Evolutionary conservation across 768 basidiomycete species (phyloP), one percentile per base, ranked within the genome.

Genomic region (Lentinula lateritia): DNA sequence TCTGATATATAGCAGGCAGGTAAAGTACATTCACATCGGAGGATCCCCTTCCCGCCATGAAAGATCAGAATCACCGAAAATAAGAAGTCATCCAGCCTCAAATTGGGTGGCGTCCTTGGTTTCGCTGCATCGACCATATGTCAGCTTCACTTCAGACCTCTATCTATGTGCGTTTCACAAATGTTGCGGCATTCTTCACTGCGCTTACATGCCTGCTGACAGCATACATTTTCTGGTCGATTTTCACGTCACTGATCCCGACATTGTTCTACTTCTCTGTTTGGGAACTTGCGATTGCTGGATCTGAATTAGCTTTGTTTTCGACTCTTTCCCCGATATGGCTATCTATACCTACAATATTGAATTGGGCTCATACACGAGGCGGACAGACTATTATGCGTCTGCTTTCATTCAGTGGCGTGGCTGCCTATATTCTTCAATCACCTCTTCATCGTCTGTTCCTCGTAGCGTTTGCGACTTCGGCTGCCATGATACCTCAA

Each of bases 221-320:
- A 92, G 90, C 89, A 4, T 92, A 87, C 68, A 76, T 89, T 16
- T 92, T 88, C 72, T 93, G 90, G 90, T 90, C 92, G 1, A 80
- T 91, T 52, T 85, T 90, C 70, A 95, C 93, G 1, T 81, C 85
- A 3, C 83, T 94, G 18, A 82, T 88, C 6, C 87, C 89, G 1
- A 86, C 90, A 3, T 77, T 95, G 3, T 95, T 95, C 76, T 95
- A 95, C 74, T 95, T 93, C 75, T 93, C 91, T 28, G 85, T 96
- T 18, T 95, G 93, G 93, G 83, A 92, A 69, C 85, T 95, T 16
- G 92, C 89, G 32, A 80, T 95, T 35, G 85, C 90, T 10, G 94
- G 94, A 5, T 83, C 88, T 39, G 94, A 96, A 69, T 77, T 92
- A 15, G 83, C 92, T 0, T 74, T 93, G 3, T 75, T 95, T 8